Base-by-base conservation (phyloP, 106 monocot species). In the Dioscorea dumetorum region DNA sequence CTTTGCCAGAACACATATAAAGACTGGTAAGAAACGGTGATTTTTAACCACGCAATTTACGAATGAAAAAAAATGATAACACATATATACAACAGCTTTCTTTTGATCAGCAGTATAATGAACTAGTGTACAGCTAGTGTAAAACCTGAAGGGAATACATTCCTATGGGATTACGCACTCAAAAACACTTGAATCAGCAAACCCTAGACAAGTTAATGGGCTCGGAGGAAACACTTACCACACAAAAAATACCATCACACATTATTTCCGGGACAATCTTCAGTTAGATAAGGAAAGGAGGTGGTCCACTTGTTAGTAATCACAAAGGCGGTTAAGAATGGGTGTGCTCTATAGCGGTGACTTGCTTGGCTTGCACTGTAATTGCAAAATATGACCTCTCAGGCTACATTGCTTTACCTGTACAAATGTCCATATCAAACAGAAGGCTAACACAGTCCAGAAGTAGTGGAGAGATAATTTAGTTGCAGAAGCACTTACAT, bases 361-460 rank as follows among this genome's bases (percentile, higher is more conserved):
- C 61, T 8, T 19, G 32, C 60, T 67, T 28, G 58, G 28, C 24
- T 59, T 60, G 12, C 74, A 60, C 69, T 73, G 61, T 59, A 72
- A 65, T 76, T 83, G 83, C 63, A 78, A 50, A 17, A 87, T 51
- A 19, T 78, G 77, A 8, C 80, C 73, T 58, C 63, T 74, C 24
- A 83, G 72, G 52, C 83, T 87, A 58, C 87, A 83, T 57, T 83
- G 83, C 57, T 73, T 83, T 58, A 87, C 83, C 87, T 87, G 83
- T 57, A 60, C 48, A 58, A 14, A n/a, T 28, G 18, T 52, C 19
- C 14, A 24, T 64, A 41, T 64, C 16, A 56, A 64, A 41, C 41
- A 41, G 10, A 4, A 56, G 20, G 54, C 8, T 23, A 28, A 18
- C 5, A 48, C 3, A 3, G 48, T 18, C 20, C 14, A 21, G 34